phyloP scores from a whole-genome alignment of 805 yeast species.

The Candida ascalaphidarum region DNA sequence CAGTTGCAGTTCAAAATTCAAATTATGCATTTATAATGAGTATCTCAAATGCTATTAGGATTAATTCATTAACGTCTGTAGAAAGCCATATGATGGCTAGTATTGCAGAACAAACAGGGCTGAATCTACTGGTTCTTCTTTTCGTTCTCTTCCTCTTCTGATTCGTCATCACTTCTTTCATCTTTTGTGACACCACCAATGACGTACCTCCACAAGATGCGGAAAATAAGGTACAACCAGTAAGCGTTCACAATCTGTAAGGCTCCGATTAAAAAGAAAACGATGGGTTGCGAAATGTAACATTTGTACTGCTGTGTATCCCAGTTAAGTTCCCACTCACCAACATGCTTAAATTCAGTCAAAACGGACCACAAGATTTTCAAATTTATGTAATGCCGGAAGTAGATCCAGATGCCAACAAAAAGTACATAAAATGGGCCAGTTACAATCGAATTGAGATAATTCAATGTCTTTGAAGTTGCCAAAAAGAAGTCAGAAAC shows the following conservation, averaged over 20 bases:
- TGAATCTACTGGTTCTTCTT: slow-evolving; percentile 11
- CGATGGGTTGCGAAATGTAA: slow-evolving; percentile 89
- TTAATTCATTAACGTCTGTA: too few species aligned
- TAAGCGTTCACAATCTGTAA: slow-evolving; percentile 79
- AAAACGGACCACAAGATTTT: slow-evolving; percentile 75
- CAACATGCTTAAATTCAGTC: slow-evolving; percentile 82
- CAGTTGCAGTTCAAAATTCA: too few species aligned
- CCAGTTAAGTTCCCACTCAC: slow-evolving; percentile 74
- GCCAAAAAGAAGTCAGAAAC: slow-evolving; percentile 86
- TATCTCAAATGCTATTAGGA: too few species aligned
- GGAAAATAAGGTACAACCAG: slow-evolving; percentile 78
- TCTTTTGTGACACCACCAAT: slow-evolving; percentile 57
- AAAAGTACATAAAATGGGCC: slow-evolving; percentile 65
- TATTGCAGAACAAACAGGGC: too few species aligned
- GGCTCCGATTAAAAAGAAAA: slow-evolving; percentile 67
- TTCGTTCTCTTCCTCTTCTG: slow-evolving; percentile 26
- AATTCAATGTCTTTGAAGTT: slow-evolving; percentile 76
- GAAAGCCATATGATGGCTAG: too few species aligned
- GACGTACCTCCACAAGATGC: slow-evolving; percentile 65
- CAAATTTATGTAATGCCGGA: slow-evolving; percentile 81
- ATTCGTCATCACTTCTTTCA: slow-evolving; percentile 84
- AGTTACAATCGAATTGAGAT: slow-evolving; percentile 49
- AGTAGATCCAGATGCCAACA: slow-evolving; percentile 70
- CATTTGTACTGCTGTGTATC: slow-evolving; percentile 92
- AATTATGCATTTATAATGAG: too few species aligned